Evolutionary conservation across 441 rosid species (phyloP).

Genomic region (Mallotus japonicus): DNA sequence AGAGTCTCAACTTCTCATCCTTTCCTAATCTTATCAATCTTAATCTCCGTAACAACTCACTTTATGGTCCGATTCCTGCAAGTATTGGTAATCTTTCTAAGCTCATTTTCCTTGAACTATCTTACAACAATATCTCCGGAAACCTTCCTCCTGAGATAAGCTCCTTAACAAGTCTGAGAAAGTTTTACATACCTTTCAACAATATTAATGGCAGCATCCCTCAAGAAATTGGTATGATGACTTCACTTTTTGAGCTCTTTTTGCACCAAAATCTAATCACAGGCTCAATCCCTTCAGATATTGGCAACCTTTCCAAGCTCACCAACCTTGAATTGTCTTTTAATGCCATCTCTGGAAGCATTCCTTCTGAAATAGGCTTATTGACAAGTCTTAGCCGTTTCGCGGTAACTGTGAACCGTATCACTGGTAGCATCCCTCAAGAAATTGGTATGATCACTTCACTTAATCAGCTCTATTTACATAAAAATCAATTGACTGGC

Average conservation of each 20-base stretch:
- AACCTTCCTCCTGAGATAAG: background rate
- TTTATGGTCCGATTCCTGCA: constrained; percentile 15
- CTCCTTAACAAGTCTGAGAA: background rate
- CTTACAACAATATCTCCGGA: background rate
- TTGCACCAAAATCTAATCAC: background rate
- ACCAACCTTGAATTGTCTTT: background rate
- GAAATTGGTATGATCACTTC: background rate
- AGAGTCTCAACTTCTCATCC: constrained; percentile 17
- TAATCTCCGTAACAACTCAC: background rate
- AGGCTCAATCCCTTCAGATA: background rate
- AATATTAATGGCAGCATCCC: background rate
- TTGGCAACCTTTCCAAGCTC: background rate
- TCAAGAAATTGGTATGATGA: background rate
- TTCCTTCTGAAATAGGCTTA: background rate
- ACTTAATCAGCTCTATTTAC: background rate
- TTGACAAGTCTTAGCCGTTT: background rate
- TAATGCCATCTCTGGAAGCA: background rate
- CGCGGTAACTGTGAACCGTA: background rate
- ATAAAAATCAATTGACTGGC: constrained; percentile 8
- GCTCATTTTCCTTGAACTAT: background rate
- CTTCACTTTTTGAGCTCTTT: background rate
- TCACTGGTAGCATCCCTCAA: constrained; percentile 4
- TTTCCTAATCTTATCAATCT: constrained; percentile 9
- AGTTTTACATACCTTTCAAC: background rate
- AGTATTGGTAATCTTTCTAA: constrained; percentile 6